Evolutionary conservation across 371 early-diverging fungal species (phyloP).

Genomic region (Fennellomyces sp.): DNA sequence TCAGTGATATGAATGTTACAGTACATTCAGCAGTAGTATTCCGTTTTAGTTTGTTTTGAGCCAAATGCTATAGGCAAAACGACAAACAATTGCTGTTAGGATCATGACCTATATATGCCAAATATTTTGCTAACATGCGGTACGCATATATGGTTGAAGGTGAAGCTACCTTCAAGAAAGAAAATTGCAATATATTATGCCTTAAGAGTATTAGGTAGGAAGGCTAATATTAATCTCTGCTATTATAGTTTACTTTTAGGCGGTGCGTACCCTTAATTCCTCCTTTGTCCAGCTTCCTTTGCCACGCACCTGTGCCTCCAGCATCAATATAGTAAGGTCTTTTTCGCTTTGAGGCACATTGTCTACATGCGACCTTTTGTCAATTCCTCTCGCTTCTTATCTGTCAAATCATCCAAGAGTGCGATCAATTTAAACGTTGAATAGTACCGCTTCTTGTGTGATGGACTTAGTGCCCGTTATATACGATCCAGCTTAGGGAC

Average conservation of each 20-base stretch:
- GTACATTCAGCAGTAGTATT: neutral
- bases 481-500: conserved; percentile 4
- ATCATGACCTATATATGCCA: conserved; percentile 23
- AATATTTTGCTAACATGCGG: neutral
- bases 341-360: conserved; percentile 19
- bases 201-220: neutral
- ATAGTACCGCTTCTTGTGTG: neutral
- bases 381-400: neutral
- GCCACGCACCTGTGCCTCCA: conserved; percentile 33
- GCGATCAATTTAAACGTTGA: conserved; percentile 6
- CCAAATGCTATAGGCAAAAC: conserved; percentile 26
- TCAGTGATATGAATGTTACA: too few relatives aligned
- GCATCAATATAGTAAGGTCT: conserved; percentile 38
- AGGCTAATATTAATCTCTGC: too few relatives aligned
- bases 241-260: neutral
- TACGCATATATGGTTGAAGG: too few relatives aligned
- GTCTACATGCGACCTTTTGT: neutral
- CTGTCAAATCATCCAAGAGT: conserved; percentile 5
- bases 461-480: neutral
- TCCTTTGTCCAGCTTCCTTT: conserved; percentile 15
- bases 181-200: conserved; percentile 5
- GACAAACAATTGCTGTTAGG: conserved; percentile 27
- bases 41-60: conserved; percentile 6
- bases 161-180: conserved; percentile 20
- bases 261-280: conserved; percentile 23